Evolutionary conservation across 2,329 filamentous ascomycete genomes (phyloP).

Genomic region (Fusarium sp.): DNA sequence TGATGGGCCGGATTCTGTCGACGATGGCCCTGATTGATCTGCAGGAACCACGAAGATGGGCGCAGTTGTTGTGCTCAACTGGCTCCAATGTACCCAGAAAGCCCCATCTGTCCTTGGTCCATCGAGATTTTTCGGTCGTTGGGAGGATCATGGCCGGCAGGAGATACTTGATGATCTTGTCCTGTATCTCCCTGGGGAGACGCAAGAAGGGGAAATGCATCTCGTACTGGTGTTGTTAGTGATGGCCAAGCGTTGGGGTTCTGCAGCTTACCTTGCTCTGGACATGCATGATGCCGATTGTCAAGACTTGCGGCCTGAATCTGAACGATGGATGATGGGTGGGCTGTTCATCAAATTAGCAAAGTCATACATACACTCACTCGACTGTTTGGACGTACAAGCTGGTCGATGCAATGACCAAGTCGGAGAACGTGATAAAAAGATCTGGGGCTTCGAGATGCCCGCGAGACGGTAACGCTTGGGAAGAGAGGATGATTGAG

Average conservation of each 20-base stretch:
- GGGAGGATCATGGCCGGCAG: not conserved
- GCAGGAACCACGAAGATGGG: not conserved
- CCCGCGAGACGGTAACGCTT: not conserved
- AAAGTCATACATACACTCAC: not conserved
- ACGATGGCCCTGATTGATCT: not conserved
- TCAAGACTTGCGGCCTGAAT: not conserved
- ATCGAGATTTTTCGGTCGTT: not conserved
- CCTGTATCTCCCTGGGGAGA: not conserved
- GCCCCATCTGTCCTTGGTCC: not conserved
- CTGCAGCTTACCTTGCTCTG: not conserved
- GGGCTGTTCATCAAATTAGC: accelerated
- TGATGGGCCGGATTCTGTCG: not conserved
- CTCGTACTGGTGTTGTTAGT: not conserved
- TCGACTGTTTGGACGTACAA: not conserved
- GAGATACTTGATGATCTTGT: not conserved
- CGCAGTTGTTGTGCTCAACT: not conserved
- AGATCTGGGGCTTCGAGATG: not conserved
- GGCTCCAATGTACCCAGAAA: not conserved
- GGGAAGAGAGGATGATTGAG: not conserved
- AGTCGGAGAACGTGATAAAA: not conserved
- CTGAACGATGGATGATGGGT: not conserved
- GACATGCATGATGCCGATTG: not conserved
- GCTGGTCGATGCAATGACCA: not conserved
- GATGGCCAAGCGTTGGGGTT: not conserved
- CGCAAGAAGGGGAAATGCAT: not conserved